Evolutionary conservation across 1,284 basidiomycete species (phyloP).

Genomic region (Lentinula novae-zelandiae): DNA sequence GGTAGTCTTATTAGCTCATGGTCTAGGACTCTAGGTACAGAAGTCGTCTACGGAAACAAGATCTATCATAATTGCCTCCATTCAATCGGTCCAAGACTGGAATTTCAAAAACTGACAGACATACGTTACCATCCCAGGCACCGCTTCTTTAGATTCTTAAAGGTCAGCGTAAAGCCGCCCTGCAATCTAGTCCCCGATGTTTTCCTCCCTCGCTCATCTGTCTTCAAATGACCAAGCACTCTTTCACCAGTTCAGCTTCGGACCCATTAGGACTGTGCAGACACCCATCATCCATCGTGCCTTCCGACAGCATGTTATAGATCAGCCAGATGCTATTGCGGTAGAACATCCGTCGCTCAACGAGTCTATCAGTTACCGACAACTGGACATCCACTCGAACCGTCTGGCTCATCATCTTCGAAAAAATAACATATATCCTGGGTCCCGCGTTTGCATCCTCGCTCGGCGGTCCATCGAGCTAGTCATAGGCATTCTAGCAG

Average conservation of each 20-base stretch:
- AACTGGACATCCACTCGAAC: slow-evolving; percentile 22
- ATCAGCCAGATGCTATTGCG: slow-evolving; percentile 24
- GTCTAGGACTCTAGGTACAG: background rate
- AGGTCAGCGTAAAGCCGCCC: background rate
- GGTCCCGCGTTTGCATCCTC: slow-evolving; percentile 41
- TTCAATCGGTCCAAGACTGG: background rate
- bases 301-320: slow-evolving; percentile 23
- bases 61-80: background rate
- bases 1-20: no score
- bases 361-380: slow-evolving; percentile 18
- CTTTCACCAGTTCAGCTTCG: slow-evolving; percentile 25
- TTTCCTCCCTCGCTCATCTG: slow-evolving; percentile 17
- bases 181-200: background rate
- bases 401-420: slow-evolving; percentile 22
- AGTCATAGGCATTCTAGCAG: slow-evolving; percentile 41
- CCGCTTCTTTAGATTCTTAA: background rate
- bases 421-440: slow-evolving; percentile 28
- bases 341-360: slow-evolving; percentile 22
- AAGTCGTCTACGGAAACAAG: background rate
- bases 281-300: slow-evolving; percentile 26
- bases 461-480: slow-evolving; percentile 41
- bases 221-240: slow-evolving; percentile 23
- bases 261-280: slow-evolving; percentile 19
- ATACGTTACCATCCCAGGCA: background rate
- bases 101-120: background rate